Conservation (phyloP, 2,329 filamentous ascomycete species). For the Rhynchosporium agropyri region DNA sequence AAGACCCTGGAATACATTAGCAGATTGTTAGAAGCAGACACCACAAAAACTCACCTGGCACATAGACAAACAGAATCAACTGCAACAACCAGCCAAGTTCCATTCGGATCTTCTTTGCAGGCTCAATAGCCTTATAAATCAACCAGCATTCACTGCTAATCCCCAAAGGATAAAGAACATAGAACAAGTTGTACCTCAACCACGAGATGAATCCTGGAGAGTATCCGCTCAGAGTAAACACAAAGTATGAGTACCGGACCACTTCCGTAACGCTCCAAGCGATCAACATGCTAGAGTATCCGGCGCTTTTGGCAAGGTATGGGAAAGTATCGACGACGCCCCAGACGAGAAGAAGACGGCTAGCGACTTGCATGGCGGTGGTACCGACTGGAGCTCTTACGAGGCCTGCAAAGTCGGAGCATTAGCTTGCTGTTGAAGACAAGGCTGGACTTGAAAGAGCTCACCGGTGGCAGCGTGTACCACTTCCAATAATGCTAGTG, state of each 20-base stretch:
- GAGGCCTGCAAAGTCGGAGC: slow-evolving; percentile 57
- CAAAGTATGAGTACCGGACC: slow-evolving; percentile 91
- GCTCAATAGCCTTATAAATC: slow-evolving; percentile 69
- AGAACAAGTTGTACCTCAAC: slow-evolving; percentile 91
- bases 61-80: slow-evolving; percentile 71
- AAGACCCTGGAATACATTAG: slow-evolving; percentile 52
- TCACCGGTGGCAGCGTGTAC: slow-evolving; percentile 77
- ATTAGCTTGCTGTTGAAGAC: slow-evolving; percentile 26
- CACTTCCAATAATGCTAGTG: slow-evolving; percentile 79
- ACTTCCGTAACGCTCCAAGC: slow-evolving; percentile 93
- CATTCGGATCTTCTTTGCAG: slow-evolving; percentile 54
- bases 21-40: neutral
- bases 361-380: slow-evolving; percentile 87
- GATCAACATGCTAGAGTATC: slow-evolving; percentile 76
- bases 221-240: slow-evolving; percentile 65
- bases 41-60: slow-evolving; percentile 65
- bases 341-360: slow-evolving; percentile 88
- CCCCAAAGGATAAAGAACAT: slow-evolving; percentile 87
- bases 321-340: slow-evolving; percentile 77
- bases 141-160: slow-evolving; percentile 86
- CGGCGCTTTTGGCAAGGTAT: slow-evolving; percentile 58
- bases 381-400: slow-evolving; percentile 85
- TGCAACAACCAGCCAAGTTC: slow-evolving; percentile 63
- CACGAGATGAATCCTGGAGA: slow-evolving; percentile 72
- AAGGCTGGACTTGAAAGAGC: slow-evolving; percentile 31